phyloP scores from a whole-genome alignment of 768 basidiomycete species.

The Sistotremastrum suecicum region DNA sequence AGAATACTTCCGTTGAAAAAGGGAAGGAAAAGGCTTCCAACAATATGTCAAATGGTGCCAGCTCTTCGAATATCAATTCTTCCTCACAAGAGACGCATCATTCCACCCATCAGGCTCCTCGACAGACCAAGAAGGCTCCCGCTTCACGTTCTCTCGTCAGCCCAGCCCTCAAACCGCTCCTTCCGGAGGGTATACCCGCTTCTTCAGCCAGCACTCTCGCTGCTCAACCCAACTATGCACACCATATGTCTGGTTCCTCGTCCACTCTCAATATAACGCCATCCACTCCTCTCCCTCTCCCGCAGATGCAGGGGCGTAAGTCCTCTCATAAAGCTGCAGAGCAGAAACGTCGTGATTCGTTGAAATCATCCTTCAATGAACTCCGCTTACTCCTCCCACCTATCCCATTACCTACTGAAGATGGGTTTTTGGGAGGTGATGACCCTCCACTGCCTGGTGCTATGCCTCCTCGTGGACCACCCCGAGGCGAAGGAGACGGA shows the following conservation, averaged over 20 bases:
- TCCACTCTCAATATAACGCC: slow-evolving; percentile 14
- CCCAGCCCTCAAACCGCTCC: slow-evolving; percentile 53
- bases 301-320: slow-evolving; percentile 39
- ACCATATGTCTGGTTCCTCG: slow-evolving; percentile 20
- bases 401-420: slow-evolving; percentile 70
- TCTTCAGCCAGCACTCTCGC: not conserved
- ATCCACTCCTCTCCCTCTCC: slow-evolving; percentile 14
- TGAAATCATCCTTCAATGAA: slow-evolving; percentile 89
- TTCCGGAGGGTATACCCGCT: slow-evolving; percentile 40
- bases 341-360: slow-evolving; percentile 91
- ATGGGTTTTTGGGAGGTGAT: slow-evolving; percentile 36
- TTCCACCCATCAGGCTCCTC: slow-evolving; percentile 3
- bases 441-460: slow-evolving; percentile 77
- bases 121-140: slow-evolving; percentile 6
- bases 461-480: slow-evolving; percentile 79
- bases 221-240: slow-evolving; percentile 6
- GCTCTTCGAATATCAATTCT: slow-evolving; percentile 13
- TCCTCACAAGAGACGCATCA: slow-evolving; percentile 9
- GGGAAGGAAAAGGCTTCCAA: slow-evolving; percentile 16
- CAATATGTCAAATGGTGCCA: not conserved
- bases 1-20: slow-evolving; percentile 4
- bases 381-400: slow-evolving; percentile 74
- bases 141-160: slow-evolving; percentile 23
- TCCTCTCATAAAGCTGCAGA: slow-evolving; percentile 93
- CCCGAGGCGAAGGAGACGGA: slow-evolving; percentile 74